Conservation (phyloP, 805 yeast species). For the Candida pini region DNA sequence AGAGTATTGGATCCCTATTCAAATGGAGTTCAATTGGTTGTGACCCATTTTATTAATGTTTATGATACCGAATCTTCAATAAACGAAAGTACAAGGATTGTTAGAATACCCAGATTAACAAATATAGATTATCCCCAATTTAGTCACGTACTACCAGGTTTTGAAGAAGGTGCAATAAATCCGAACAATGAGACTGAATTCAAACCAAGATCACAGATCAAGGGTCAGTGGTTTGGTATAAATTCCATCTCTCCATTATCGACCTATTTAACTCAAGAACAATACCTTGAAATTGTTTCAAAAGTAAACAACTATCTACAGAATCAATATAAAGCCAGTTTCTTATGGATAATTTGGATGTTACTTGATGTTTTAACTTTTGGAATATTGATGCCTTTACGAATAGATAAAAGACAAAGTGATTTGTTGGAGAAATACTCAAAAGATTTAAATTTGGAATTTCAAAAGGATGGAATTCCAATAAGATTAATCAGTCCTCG, state of each 20-base stretch:
- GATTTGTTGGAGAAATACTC: conserved; percentile 40
- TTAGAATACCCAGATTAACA: conserved; percentile 55
- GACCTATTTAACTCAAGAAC: conserved; percentile 29
- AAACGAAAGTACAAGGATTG: conserved; percentile 49
- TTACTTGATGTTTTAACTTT: conserved; percentile 36
- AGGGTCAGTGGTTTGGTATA: conserved; percentile 43
- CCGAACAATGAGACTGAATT: conserved; percentile 20
- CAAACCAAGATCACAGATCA: conserved; percentile 32
- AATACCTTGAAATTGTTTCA: conserved; percentile 37
- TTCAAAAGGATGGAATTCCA: conserved; percentile 17
- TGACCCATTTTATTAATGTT: conserved; percentile 66
- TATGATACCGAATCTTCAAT: conserved; percentile 28
- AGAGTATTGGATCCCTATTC: conserved; percentile 19
- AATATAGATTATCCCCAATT: conserved; percentile 46
- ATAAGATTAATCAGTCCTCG: conserved; percentile 45
- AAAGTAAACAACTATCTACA: conserved; percentile 38
- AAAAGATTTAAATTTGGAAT: conserved; percentile 23
- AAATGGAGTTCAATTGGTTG: conserved; percentile 40
- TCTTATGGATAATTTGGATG: conserved; percentile 34
- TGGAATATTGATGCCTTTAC: conserved; percentile 34
- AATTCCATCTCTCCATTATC: conserved; percentile 50
- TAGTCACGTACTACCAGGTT: conserved; percentile 50
- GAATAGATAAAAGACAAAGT: conserved; percentile 29
- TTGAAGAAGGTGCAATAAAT: conserved; percentile 57
- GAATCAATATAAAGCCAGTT: conserved; percentile 35